Evolutionary conservation across 371 early-diverging fungal genomes (phyloP), one percentile per base, ranked within the genome.

Genomic region (Conidiobolus incongruus): DNA sequence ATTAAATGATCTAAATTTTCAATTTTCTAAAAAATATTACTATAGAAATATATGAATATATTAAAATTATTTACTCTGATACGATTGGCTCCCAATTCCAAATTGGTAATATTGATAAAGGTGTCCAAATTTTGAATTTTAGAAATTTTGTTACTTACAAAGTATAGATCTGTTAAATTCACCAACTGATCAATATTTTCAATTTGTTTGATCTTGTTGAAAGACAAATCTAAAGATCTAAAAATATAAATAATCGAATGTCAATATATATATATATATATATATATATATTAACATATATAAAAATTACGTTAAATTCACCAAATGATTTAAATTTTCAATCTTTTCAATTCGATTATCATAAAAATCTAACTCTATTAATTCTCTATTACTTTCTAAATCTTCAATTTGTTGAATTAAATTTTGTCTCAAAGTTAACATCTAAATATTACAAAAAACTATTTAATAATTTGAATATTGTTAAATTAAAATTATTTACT

Each of bases 71-170:
- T n/a, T n/a, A n/a, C n/a, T 42, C 90, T 63, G 49, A 95, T 85
- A 11, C 84, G 70, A 56, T 95, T 95, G 6, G 89, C 90, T 13
- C 96, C 96, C 1, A 95, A 68, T 52, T 95, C 96, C 35, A 95
- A 59, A 49, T 81, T 83, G 5, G 64, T 70, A 12, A 95, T 45
- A 34, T 72, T 60, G 5, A 62, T 58, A 21, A 91, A 56, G 0
- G 55, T 52, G 26, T 62, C 60, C 46, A 95, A 57, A 38, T 81
- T 74, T 44, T 82, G 75, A 40, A 89, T 84, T 1, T 54, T 63
- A 2, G 68, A 58, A 29, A 89, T 78, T 52, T 77, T 75, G 65
- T 89, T 89, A 53, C 75, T 73, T 47, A 84, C 86, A 53, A 89
- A 74, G 52, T 68, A 89, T 28, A 89, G 47, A 32, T 80, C 66